Evolutionary conservation across 2,329 filamentous ascomycete genomes (phyloP), one percentile per base, ranked within the genome.

Genomic region (Dryadomyces quercus-mongolicae): DNA sequence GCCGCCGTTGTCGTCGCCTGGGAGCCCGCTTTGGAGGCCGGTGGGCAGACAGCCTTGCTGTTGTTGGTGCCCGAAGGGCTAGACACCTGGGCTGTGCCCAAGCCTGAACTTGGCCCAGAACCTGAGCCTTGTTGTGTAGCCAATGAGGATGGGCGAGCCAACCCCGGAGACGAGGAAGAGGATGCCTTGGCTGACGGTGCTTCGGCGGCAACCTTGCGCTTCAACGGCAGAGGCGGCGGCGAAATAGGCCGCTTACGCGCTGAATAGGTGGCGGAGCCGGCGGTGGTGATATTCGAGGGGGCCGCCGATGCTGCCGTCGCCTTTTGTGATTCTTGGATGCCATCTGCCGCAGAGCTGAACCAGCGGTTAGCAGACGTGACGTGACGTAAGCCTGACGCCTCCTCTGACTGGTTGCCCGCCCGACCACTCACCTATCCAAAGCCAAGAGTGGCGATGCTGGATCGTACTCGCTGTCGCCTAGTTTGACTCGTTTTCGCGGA

Each of bases 121-220:
- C 18, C 48, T 4, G 36, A 21, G 36, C 36, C 5, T 22, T 34
- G 47, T 10, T 15, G 15, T 2, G 21, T 15, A 10, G 46, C 15
- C 16, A 10, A 13, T 18, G 9, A 15, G 6, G 20, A 18, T 7
- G 48, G 31, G n/a, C 20, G 9, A 9, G 48, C 48, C 34, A 38
- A 10, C n/a, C 31, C 31, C 15, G 47, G 31, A 6, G 21, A 38
- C 8, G 47, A 10, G 16, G 47, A 16, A 10, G n/a, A 38, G 6
- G 47, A 5, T 18, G 36, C 38, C 7, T 49, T 45, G 47, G 50
- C 15, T 16, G 47, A n/a, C n/a, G n/a, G 3, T 12, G 31, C 36
- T 21, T 50, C 42, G 42, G 43, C 36, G 12, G 10, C 48, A 25
- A 38, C 52, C 42, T 57, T 60, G 38, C 58, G 54, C 45, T 60